phyloP scores from a whole-genome alignment of 2,329 filamentous ascomycete genomes.

The Metarhizium rileyi region DNA sequence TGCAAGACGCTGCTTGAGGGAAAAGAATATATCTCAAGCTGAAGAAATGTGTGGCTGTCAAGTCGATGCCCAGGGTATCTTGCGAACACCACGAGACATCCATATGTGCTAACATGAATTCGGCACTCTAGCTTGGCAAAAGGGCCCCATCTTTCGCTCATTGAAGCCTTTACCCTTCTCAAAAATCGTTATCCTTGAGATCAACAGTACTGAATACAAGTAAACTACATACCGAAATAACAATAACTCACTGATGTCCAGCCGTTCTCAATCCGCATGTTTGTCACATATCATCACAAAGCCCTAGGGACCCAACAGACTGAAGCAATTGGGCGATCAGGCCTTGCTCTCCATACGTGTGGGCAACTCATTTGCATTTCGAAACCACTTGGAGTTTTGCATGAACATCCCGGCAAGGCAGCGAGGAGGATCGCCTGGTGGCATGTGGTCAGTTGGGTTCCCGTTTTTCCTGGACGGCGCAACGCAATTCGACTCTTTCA shows the following conservation, averaged over 20 bases:
- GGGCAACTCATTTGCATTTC: not conserved
- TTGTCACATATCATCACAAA: not conserved
- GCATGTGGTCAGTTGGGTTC: not conserved
- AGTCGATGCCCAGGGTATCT: no score
- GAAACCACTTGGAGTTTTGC: not conserved
- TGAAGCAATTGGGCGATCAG: not conserved
- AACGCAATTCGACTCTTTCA: slow-evolving; percentile 22
- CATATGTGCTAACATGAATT: no score
- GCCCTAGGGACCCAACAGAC: not conserved
- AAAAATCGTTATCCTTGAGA: not conserved
- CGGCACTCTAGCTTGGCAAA: no score
- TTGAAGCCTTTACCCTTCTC: no score
- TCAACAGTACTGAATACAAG: not conserved
- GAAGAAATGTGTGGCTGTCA: no score
- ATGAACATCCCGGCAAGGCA: not conserved
- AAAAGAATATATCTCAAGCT: no score
- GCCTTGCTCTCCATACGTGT: not conserved
- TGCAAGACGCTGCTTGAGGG: no score
- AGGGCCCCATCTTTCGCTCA: no score
- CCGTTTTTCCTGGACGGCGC: slow-evolving; percentile 8
- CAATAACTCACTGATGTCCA: not conserved
- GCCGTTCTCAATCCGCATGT: not conserved
- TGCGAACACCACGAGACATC: no score
- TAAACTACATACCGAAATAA: not conserved
- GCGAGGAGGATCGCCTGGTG: not conserved